These are phyloP conservation scores for Naegleria gruberi DNA, from an alignment of 208 protist species.

Conservation along the genomic window DNA sequence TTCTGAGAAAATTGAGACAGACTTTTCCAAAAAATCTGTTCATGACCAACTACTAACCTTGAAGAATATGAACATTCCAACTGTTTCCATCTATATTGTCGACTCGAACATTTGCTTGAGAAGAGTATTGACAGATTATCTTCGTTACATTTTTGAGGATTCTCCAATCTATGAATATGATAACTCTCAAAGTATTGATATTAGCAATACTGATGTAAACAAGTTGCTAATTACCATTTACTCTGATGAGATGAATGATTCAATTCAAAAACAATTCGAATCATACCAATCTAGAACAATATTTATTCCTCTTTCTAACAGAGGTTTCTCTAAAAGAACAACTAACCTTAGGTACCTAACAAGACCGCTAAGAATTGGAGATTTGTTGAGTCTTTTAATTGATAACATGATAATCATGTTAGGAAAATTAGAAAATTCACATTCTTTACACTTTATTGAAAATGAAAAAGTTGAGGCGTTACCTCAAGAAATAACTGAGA, in stretches of 20 bases:
- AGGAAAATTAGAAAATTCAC: background rate
- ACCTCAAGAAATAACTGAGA: no score
- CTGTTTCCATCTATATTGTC: background rate
- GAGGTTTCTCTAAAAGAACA: background rate
- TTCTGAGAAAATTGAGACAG: background rate
- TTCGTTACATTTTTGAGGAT: background rate
- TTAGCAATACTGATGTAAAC: background rate
- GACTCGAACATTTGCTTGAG: background rate
- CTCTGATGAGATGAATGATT: background rate
- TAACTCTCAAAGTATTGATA: background rate
- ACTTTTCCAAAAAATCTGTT: background rate
- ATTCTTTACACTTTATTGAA: no score
- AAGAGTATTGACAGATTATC: background rate
- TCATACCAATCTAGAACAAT: background rate
- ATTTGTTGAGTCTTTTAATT: background rate
- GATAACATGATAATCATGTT: constrained; percentile 32
- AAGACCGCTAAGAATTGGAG: background rate
- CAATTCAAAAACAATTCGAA: background rate
- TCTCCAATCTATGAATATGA: background rate
- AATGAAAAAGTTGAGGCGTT: background rate
- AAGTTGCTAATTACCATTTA: background rate
- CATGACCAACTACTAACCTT: background rate
- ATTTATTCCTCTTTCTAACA: background rate
- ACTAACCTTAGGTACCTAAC: background rate
- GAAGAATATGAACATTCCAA: background rate